Evolutionary conservation across 768 basidiomycete genomes (phyloP).

Genomic region (Russula lepida): DNA sequence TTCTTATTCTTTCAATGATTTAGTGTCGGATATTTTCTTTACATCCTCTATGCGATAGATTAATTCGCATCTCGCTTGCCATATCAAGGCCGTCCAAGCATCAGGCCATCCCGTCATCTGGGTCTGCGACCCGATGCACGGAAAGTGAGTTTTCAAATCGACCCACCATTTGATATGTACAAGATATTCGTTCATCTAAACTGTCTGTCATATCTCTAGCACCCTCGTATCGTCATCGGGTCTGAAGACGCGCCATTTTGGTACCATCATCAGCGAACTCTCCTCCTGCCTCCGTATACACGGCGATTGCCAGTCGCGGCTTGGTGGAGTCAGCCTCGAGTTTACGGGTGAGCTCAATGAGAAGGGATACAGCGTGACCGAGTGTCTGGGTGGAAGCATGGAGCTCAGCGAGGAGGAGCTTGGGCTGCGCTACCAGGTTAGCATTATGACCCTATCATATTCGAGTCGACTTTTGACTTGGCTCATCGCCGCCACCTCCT

Average conservation of each 20-base stretch:
- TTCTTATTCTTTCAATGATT: neutral
- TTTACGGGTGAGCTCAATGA: constrained; percentile 89
- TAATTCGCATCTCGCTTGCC: constrained; percentile 60
- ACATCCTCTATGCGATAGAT: constrained; percentile 40
- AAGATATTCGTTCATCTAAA: neutral
- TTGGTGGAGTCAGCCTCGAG: constrained; percentile 82
- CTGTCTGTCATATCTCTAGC: constrained; percentile 32
- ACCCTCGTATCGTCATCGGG: constrained; percentile 74
- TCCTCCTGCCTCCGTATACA: constrained; percentile 79
- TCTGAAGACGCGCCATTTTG: constrained; percentile 86
- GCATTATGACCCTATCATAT: constrained; percentile 11
- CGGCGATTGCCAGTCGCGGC: constrained; percentile 54
- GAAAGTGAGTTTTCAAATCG: constrained; percentile 59
- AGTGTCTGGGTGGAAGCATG: constrained; percentile 96
- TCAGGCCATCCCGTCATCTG: constrained; percentile 86
- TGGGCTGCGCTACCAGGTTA: constrained; percentile 79
- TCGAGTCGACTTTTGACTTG: neutral
- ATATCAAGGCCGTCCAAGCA: constrained; percentile 72
- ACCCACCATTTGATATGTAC: neutral
- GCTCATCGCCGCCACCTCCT: neutral
- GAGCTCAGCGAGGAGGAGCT: constrained; percentile 83
- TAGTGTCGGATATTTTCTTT: neutral
- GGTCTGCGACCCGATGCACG: constrained; percentile 98
- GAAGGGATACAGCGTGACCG: constrained; percentile 58
- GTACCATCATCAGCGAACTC: constrained; percentile 82